Evolutionary conservation across 306 rosid genomes (phyloP), one percentile per base, ranked within the genome.

Genomic region (Acacia acuminata): DNA sequence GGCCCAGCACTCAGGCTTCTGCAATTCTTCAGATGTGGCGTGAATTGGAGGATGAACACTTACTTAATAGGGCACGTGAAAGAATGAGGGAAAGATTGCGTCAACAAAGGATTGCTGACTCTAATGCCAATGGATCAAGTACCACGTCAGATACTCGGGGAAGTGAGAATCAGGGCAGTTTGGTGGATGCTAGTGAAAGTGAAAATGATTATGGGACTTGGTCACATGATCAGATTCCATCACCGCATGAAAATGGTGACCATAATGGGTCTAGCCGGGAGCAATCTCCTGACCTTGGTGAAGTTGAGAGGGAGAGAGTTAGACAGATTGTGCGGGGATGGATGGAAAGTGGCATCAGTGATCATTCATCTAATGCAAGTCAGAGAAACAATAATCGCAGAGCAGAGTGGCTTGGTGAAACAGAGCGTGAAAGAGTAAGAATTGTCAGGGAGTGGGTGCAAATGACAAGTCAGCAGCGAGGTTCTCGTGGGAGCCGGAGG

Each of bases 391-490:
- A 83, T 82, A 90, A 85, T 79, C 94, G 79, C 68, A 86, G 99
- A 79, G 92, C 94, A 67, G 99, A 96, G 77, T 96, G 99, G 99
- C 99, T 96, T 80, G 99, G 99, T 71, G 99, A 96, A 91, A 92
- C 98, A n/a, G 99, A 96, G 88, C 97, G 99, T 43, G 99, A 92
- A 84, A 91, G 99, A 89, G 99, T 96, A 79, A 94, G 99, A 88
- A 91, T 90, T 82, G 98, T 91, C 63, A 91, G 99, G 88, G 99
- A 96, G 85, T 94, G 99, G 98, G 99, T 96, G 82, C 99, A 94
- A 87, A 96, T 90, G 98, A 90, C 94, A 64, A 94, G 97, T 86
- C 98, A 96, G 87, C 97, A 94, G 81, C 89, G 99, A 89, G 97
- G 93, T 81, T 86, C 94, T 32, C 97, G 99, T 53, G 94, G 97